These are phyloP conservation scores for Penicillium pulvis DNA, from an alignment of 495 filamentous ascomycete species.

Conservation along the genomic window DNA sequence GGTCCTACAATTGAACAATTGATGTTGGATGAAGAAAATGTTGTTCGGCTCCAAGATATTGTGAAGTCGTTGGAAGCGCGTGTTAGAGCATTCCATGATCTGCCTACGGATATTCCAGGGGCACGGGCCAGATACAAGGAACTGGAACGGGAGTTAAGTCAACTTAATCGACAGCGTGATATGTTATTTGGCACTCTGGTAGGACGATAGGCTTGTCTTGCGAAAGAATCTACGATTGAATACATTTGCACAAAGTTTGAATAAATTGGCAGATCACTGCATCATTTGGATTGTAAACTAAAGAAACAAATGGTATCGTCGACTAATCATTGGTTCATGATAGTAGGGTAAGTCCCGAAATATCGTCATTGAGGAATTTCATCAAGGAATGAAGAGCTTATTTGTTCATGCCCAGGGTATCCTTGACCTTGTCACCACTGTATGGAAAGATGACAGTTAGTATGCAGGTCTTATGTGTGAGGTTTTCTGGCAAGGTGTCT, in stretches of 20 bases:
- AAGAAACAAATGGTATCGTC: conserved; percentile 33
- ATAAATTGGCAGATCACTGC: not conserved
- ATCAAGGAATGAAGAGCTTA: conserved; percentile 23
- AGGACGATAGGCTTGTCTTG: not conserved
- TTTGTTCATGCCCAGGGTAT: conserved; percentile 55
- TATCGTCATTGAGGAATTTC: not conserved
- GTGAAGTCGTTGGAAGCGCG: conserved; percentile 55
- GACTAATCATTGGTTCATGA: conserved; percentile 24
- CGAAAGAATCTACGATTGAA: not conserved
- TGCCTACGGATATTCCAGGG: conserved; percentile 68
- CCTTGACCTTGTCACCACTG: conserved; percentile 62
- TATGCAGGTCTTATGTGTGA: not conserved
- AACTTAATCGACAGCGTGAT: conserved; percentile 62
- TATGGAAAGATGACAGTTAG: not conserved
- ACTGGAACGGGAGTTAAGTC: conserved; percentile 60
- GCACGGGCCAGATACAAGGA: conserved; percentile 67
- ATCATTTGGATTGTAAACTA: conserved; percentile 12
- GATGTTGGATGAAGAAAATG: conserved; percentile 46
- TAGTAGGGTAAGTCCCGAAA: not conserved
- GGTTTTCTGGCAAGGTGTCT: conserved; percentile 7
- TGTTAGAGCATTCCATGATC: conserved; percentile 61
- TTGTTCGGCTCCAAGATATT: conserved; percentile 31
- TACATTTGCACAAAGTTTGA: not conserved
- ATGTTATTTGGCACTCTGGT: conserved; percentile 64
- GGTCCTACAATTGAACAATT: conserved; percentile 55